These are phyloP conservation scores for Trametes hirsuta DNA, from an alignment of 1,284 basidiomycete species.

Conservation along the genomic window DNA sequence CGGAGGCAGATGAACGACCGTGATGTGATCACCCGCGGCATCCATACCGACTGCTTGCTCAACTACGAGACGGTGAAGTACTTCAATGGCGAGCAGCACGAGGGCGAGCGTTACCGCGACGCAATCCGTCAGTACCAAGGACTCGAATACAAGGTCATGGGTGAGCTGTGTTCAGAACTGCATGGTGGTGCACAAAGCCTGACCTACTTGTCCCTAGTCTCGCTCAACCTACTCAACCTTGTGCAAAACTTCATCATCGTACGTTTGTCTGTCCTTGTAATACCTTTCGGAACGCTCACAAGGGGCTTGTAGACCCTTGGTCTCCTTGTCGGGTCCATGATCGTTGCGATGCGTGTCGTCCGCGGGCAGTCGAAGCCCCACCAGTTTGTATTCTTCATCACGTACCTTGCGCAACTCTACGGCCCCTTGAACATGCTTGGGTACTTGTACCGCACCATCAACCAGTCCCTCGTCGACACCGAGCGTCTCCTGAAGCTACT, in stretches of 20 bases:
- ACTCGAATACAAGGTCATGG: constrained; percentile 75
- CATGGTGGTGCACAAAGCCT: background rate
- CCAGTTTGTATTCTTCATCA: constrained; percentile 80
- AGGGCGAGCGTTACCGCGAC: constrained; percentile 71
- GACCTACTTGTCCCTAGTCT: constrained; percentile 46
- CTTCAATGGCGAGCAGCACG: constrained; percentile 83
- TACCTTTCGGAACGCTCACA: constrained; percentile 1
- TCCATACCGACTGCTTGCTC: constrained; percentile 80
- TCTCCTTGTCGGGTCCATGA: constrained; percentile 76
- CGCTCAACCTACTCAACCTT: constrained; percentile 73
- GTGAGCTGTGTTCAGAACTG: constrained; percentile 41
- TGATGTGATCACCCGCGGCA: constrained; percentile 74
- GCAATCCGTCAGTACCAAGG: constrained; percentile 80
- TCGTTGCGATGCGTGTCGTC: constrained; percentile 71
- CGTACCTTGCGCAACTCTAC: constrained; percentile 80
- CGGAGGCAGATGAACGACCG: constrained; percentile 79
- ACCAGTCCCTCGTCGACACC: constrained; percentile 78
- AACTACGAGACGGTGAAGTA: constrained; percentile 88
- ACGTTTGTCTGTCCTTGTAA: constrained; percentile 29
- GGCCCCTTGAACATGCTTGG: constrained; percentile 75
- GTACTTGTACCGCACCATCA: constrained; percentile 73
- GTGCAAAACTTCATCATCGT: constrained; percentile 82
- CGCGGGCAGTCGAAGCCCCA: constrained; percentile 50
- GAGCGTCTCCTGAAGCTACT: constrained; percentile 77
- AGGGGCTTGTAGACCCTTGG: constrained; percentile 57